phyloP scores from a whole-genome alignment of 169 alveolate genomes.

The Plasmodium malariae region DNA sequence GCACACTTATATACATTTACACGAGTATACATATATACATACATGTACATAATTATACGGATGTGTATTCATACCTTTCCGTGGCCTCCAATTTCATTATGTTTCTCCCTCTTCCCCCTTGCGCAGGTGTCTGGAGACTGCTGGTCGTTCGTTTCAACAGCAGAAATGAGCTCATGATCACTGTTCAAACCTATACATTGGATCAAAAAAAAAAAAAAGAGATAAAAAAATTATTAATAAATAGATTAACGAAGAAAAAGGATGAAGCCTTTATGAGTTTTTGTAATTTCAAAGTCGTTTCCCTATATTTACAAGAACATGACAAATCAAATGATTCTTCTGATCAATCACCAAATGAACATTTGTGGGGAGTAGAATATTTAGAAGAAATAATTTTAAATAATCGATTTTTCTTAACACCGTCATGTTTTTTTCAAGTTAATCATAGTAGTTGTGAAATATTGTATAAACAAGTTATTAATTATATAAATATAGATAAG shows the following conservation, averaged over 20 bases:
- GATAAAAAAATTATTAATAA: conserved; percentile 63
- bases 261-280: conserved; percentile 59
- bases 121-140: conserved; percentile 64
- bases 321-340: conserved; percentile 64
- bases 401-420: conserved; percentile 70
- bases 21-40: background rate
- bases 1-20: background rate
- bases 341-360: conserved; percentile 65
- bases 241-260: conserved; percentile 53
- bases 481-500: conserved; percentile 41
- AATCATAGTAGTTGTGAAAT: conserved; percentile 73
- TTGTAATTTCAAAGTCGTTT: conserved; percentile 44
- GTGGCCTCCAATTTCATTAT: background rate
- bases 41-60: background rate
- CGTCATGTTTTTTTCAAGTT: conserved; percentile 77
- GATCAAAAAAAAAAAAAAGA: conserved; percentile 72
- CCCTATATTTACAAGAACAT: conserved; percentile 73
- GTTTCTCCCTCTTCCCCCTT: background rate
- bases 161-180: conserved; percentile 63
- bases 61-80: background rate
- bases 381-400: conserved; percentile 60
- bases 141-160: conserved; percentile 63
- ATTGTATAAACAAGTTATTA: conserved; percentile 61
- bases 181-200: conserved; percentile 65
- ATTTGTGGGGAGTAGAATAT: conserved; percentile 74